Base-by-base conservation (phyloP, 106 monocot species). In the Platanthera zijinensis region DNA sequence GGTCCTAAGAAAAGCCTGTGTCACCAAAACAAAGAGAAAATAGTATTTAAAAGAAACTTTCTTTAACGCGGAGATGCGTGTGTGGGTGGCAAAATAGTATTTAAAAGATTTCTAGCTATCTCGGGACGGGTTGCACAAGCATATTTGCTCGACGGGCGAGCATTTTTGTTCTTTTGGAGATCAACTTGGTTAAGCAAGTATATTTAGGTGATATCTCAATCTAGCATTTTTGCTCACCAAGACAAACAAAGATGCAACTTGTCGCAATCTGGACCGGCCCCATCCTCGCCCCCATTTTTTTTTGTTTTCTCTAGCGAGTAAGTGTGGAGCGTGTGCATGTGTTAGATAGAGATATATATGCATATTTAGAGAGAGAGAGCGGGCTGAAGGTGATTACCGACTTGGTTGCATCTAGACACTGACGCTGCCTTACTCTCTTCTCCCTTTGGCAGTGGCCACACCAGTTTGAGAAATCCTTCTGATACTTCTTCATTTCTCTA, bases 391-490 rank as follows among this genome's bases (percentile, higher is more conserved):
- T 39, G 62, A 69, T 51, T 88, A 96, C 95, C 90, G 87, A 68
- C 54, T 89, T 90, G 39, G 96, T 91, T 49, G 96, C 85, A 72
- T 82, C 83, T 70, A 90, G 83, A 28, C 87, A 82, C 67, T 91
- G 91, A 18, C 86, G 84, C 80, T 91, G 91, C 72, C 96, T 86
- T 71, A 86, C 89, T 69, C 86, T 93, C 89, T 89, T 97, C 71
- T 89, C 93, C 17, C 86, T 89, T 45, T 89, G 81, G 71, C 96
- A 97, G 76, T 93, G 89, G n/a, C 87, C 86, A 53, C 96, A 97
- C 96, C 96, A 97, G 78, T 80, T 74, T 10, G 96, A 86, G 74
- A 87, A 97, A 77, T 97, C 96, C 87, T 93, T 89, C 69, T 86
- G 89, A 57, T 89, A 93, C 80, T 88, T 97, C 73, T 83, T 93